Evolutionary conservation across 257 asterid genomes (phyloP), one percentile per base, ranked within the genome.

Genomic region (Handroanthus guayacan): DNA sequence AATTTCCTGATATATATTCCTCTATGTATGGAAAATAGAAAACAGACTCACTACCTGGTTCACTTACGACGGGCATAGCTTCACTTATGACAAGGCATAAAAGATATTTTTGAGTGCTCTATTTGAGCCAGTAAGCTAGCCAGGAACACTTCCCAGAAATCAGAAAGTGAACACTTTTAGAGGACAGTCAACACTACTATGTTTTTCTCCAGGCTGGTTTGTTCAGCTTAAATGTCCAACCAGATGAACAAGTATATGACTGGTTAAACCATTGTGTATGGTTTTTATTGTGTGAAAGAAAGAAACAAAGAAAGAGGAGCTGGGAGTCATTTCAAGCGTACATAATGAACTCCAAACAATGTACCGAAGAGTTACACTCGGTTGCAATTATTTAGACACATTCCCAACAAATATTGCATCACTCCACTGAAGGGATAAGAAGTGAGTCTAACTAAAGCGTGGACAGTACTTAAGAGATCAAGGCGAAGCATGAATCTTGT

Each of bases 371-470:
- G 62, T 13, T 47, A 2, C 36, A 56, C 62, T 17, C 12, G 25
- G 62, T 56, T 25, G 65, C 41, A 58, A 11, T 10, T 58, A 11
- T 47, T 47, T 11, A 47, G 2, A 9, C 52, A 47, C 47, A 9
- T 14, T 16, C 31, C 6, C 31, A 57, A 12, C 6, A 31, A 60
- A 31, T 5, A 25, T 3, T 62, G 20, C 7, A 31, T 11, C 67
- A 62, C 45, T 36, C 44, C 36, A 13, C 44, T 11, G 18, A 62
- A 10, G 48, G 37, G 45, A 34, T 57, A 62, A 37, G 34, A 13
- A 62, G 36, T 62, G 25, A 60, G 69, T 6, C 20, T 31, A 62
- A 38, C 48, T 58, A 58, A 60, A 37, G 67, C 67, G 39, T 63
- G 34, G 31, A 62, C 2, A 6, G 7, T 43, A 17, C 69, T 36